Evolutionary conservation across 768 basidiomycete genomes (phyloP).

Genomic region (Cantharellus anzutake): DNA sequence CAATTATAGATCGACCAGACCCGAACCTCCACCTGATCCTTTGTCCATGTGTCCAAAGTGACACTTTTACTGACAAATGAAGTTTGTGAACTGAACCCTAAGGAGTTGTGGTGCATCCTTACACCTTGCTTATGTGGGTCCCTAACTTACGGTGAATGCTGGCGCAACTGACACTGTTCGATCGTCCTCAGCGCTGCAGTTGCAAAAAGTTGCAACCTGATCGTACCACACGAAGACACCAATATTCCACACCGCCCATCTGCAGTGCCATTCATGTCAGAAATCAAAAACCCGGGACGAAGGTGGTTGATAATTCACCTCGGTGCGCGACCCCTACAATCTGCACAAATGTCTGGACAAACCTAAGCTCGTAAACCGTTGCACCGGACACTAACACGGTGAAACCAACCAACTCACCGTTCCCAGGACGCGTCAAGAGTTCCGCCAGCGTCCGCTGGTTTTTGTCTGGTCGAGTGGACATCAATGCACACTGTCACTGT

Average conservation of each 20-base stretch:
- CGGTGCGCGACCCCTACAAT: slow-evolving; percentile 74
- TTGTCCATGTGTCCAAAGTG: slow-evolving; percentile 72
- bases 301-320: slow-evolving; percentile 8
- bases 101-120: slow-evolving; percentile 18
- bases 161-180: slow-evolving; percentile 59
- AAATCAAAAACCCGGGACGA: not conserved
- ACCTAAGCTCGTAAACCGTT: slow-evolving; percentile 1
- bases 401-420: slow-evolving; percentile 32
- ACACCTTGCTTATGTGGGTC: slow-evolving; percentile 89
- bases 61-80: slow-evolving; percentile 53
- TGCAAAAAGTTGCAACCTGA: not conserved
- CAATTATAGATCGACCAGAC: slow-evolving; percentile 7
- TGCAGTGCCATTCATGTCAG: not conserved
- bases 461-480: slow-evolving; percentile 25
- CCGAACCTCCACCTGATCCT: slow-evolving; percentile 71
- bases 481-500: not conserved
- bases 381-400: not conserved
- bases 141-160: slow-evolving; percentile 89
- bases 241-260: slow-evolving; percentile 80
- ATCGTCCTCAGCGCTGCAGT: not conserved
- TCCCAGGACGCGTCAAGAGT: slow-evolving; percentile 53
- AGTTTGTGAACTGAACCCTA: not conserved
- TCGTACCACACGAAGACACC: slow-evolving; percentile 75
- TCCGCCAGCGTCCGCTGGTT: slow-evolving; percentile 51
- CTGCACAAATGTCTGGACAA: slow-evolving; percentile 62